phyloP scores from a whole-genome alignment of 2,329 filamentous ascomycete species.

The Atkinsonella hypoxylon region DNA sequence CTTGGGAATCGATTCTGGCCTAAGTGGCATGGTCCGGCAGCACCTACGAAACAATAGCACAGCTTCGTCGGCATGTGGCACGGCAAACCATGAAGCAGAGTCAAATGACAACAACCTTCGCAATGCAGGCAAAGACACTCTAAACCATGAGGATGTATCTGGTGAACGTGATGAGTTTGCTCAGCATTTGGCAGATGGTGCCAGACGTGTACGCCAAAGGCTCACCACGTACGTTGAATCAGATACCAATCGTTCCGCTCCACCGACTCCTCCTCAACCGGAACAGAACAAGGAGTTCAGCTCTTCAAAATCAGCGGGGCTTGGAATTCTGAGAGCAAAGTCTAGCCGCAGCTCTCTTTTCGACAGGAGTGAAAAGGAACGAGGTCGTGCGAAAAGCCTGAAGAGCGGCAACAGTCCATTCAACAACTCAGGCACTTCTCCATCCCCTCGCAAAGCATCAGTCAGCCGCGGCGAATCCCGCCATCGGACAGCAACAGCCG shows the following conservation, averaged over 20 bases:
- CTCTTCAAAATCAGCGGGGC: conserved; percentile 37
- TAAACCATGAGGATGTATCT: not conserved
- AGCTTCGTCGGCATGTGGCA: conserved; percentile 64
- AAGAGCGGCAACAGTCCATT: conserved; percentile 49
- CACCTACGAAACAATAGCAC: conserved; percentile 76
- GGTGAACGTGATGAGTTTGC: conserved; percentile 59
- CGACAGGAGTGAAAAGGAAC: conserved; percentile 29
- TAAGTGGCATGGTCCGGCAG: conserved; percentile 72
- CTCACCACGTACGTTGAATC: conserved; percentile 57
- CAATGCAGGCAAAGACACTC: not conserved
- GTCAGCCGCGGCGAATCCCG: conserved; percentile 2
- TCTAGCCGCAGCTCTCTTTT: conserved; percentile 55
- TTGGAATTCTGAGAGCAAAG: conserved; percentile 54
- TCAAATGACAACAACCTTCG: conserved; percentile 1
- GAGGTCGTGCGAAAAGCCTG: conserved; percentile 39
- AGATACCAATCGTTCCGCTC: conserved; percentile 31
- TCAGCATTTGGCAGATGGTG: conserved; percentile 57
- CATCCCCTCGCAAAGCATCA: conserved; percentile 26
- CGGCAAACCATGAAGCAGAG: conserved; percentile 23
- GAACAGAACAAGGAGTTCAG: conserved; percentile 22
- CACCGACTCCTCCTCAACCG: conserved; percentile 20
- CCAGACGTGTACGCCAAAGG: conserved; percentile 60
- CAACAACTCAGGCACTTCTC: conserved; percentile 26
- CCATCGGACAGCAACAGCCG: not conserved
- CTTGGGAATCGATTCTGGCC: conserved; percentile 53